These are phyloP conservation scores for Hemileia vastatrix DNA, from an alignment of 1,284 basidiomycete genomes.

Conservation along the genomic window DNA sequence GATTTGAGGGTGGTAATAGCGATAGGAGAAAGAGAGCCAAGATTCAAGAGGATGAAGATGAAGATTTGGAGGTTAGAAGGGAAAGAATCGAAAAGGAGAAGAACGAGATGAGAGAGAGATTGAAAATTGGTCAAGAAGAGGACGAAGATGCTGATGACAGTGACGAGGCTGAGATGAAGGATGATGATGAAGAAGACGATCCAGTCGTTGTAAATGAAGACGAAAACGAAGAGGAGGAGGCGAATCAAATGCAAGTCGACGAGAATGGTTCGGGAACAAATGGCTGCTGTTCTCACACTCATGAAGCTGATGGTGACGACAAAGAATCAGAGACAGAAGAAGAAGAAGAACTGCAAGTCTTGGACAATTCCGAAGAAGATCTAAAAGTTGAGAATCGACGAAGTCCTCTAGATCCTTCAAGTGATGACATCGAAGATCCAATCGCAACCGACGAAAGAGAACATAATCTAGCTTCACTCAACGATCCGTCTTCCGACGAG, in stretches of 20 bases:
- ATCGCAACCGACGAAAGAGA: not conserved
- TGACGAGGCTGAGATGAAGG: conserved; percentile 25
- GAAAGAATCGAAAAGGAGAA: conserved; percentile 24
- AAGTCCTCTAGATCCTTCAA: no score
- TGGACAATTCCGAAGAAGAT: not conserved
- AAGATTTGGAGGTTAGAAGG: conserved; percentile 26
- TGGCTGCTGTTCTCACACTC: conserved; percentile 9
- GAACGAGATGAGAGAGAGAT: conserved; percentile 27
- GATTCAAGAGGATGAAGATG: conserved; percentile 41
- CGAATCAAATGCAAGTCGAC: conserved; percentile 13
- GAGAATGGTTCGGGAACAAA: conserved; percentile 19
- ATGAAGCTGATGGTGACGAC: not conserved
- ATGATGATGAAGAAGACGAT: conserved; percentile 33
- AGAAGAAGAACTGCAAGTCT: not conserved
- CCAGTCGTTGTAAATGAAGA: conserved; percentile 26
- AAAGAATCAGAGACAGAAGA: not conserved
- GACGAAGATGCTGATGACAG: conserved; percentile 31
- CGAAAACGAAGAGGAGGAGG: conserved; percentile 16
- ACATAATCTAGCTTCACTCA: not conserved
- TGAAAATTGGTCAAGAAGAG: conserved; percentile 25
- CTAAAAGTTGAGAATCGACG: no score
- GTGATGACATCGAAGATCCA: not conserved
- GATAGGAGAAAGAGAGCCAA: conserved; percentile 53
- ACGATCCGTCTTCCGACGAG: not conserved
- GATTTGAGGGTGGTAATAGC: no score